Conservation (phyloP, 73 alveolate genomes). For the Halteria grandinella region DNA sequence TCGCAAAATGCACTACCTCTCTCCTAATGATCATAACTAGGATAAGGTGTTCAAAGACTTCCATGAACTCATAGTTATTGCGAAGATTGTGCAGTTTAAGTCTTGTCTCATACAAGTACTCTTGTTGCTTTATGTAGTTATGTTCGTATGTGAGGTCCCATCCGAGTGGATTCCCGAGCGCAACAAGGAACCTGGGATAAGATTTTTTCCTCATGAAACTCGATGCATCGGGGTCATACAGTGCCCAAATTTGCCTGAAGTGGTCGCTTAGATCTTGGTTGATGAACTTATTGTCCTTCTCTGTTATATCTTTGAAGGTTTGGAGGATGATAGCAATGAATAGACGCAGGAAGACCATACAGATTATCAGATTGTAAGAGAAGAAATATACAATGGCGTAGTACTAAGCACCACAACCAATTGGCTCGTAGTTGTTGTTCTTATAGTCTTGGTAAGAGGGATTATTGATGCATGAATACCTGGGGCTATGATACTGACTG, state of each 20-base stretch:
- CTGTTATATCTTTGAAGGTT: conserved; percentile 8
- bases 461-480: no score
- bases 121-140: conserved; percentile 33
- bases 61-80: no score
- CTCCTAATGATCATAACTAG: no score
- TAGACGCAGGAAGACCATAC: conserved; percentile 33
- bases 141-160: conserved; percentile 38
- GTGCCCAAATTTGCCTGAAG: conserved; percentile 41
- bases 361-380: conserved; percentile 9
- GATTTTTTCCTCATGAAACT: no score
- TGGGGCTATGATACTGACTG: not conserved
- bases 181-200: conserved; percentile 28
- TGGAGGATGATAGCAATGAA: conserved; percentile 52
- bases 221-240: conserved; percentile 55
- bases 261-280: conserved; percentile 34
- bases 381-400: conserved; percentile 40
- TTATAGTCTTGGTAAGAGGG: no score
- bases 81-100: conserved; percentile 11
- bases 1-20: no score
- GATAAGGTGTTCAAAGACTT: no score
- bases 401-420: no score
- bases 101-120: not conserved
- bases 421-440: no score
- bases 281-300: not conserved
- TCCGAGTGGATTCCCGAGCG: conserved; percentile 43